Percentiles rank a stretch among this genome's conserved stretches.
phyloP scores from a whole-genome alignment of 2,329 filamentous ascomycete species.

The Talaromyces sp. region DNA sequence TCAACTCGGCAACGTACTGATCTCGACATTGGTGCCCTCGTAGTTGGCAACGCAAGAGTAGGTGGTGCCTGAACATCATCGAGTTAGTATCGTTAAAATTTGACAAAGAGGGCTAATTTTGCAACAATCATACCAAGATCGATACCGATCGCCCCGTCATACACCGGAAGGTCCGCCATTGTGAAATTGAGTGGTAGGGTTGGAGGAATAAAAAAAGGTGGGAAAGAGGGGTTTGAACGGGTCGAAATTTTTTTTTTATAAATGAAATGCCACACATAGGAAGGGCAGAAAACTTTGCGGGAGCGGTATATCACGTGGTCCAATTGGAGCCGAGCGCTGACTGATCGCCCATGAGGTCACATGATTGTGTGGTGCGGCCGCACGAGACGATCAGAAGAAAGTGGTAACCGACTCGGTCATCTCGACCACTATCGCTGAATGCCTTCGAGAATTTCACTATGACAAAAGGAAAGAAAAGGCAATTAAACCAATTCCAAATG shows the following conservation, averaged over 20 bases:
- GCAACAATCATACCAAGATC: conserved; percentile 82
- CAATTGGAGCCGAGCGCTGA: conserved; percentile 4
- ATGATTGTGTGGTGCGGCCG: too few species aligned
- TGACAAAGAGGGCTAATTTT: conserved; percentile 4
- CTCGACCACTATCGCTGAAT: too few species aligned
- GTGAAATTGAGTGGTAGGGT: conserved; percentile 23
- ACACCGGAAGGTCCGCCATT: conserved; percentile 57
- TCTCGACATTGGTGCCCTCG: conserved; percentile 99
- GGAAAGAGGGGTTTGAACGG: conserved; percentile 27
- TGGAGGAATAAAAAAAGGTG: conserved; percentile 24
- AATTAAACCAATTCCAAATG: too few species aligned
- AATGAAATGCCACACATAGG: conserved; percentile 27
- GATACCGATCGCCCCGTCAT: conserved; percentile 99
- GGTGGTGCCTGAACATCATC: conserved; percentile 74
- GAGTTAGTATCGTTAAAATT: conserved; percentile 21
- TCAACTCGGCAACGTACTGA: conserved; percentile 64
- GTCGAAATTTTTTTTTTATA: conserved; percentile 31
- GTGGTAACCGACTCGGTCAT: too few species aligned
- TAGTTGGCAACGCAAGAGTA: conserved; percentile 99
- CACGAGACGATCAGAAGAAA: too few species aligned
- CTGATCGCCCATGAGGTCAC: neutral
- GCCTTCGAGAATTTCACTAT: too few species aligned
- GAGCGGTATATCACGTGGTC: conserved; percentile 28
- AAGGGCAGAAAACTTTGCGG: conserved; percentile 29
- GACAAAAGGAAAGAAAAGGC: too few species aligned